phyloP scores from a whole-genome alignment of 352 stramenopile genomes.

The Globisporangium barbulae region DNA sequence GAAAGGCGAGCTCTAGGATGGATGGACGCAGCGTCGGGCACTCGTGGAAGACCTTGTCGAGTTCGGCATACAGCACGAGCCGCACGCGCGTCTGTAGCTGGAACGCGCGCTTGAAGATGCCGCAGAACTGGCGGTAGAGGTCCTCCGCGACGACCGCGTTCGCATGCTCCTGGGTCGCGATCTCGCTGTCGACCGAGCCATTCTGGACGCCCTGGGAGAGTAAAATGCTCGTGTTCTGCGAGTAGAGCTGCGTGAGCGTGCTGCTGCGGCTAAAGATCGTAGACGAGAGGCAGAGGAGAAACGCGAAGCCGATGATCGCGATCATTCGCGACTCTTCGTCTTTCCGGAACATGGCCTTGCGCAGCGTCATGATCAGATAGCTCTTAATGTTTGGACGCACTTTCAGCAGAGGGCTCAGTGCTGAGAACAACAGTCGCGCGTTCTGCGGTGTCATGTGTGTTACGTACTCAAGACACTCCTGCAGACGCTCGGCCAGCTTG shows the following conservation, averaged over 20 bases:
- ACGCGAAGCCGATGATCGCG: conserved; percentile 41
- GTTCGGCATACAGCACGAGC: conserved; percentile 41
- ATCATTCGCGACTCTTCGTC: conserved; percentile 48
- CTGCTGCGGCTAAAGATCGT: conserved; percentile 34
- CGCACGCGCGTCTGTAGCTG: conserved; percentile 46
- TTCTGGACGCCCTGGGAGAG: conserved; percentile 29
- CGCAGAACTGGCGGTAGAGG: conserved; percentile 55
- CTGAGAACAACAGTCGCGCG: conserved; percentile 28
- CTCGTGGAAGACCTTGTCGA: conserved; percentile 38
- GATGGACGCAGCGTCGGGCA: conserved; percentile 36
- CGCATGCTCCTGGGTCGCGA: conserved; percentile 37
- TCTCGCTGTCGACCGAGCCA: conserved; percentile 16
- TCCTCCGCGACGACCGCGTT: conserved; percentile 43
- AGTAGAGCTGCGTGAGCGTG: conserved; percentile 50
- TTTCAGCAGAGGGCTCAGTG: conserved; percentile 36
- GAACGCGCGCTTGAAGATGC: conserved; percentile 46
- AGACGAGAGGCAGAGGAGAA: conserved; percentile 38
- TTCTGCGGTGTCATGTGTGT: conserved; percentile 30
- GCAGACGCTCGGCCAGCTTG: conserved; percentile 28
- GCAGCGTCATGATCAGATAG: conserved; percentile 49
- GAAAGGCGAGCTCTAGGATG: conserved; percentile 46
- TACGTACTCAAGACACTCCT: conserved; percentile 55
- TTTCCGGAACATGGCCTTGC: conserved; percentile 64
- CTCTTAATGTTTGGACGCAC: conserved; percentile 37
- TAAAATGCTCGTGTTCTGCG: conserved; percentile 35